Percentiles rank a stretch among this genome's conserved stretches.
Evolutionary conservation across 371 early-diverging fungal species (phyloP).

Genomic region (Dinochytrium kinnereticum): DNA sequence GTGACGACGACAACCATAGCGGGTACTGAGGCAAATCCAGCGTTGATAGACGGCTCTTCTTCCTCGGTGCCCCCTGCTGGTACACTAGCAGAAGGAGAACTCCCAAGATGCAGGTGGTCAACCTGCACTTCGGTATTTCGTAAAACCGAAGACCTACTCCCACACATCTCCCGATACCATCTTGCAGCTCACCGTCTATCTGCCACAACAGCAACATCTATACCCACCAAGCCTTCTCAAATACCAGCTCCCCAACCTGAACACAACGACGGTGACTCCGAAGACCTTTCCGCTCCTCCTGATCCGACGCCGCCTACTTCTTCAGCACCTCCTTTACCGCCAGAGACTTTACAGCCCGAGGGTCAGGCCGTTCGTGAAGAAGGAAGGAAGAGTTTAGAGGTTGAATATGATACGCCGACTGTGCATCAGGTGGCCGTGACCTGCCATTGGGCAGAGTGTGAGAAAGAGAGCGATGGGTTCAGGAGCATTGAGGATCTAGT

Average conservation of each 20-base stretch:
- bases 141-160: constrained; percentile 75
- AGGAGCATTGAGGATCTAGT: constrained; percentile 53
- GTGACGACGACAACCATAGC: no score
- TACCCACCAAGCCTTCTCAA: no score
- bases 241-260: no score
- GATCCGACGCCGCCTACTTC: background rate
- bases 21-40: no score
- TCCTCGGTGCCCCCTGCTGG: no score
- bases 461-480: background rate
- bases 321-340: background rate
- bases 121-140: constrained; percentile 78
- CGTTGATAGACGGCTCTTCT: no score
- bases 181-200: constrained; percentile 63
- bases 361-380: background rate
- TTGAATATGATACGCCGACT: background rate
- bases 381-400: background rate
- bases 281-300: background rate
- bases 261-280: background rate
- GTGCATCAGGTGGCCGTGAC: constrained; percentile 4
- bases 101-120: constrained; percentile 72
- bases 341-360: no score
- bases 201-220: no score
- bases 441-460: constrained; percentile 15
- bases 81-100: background rate
- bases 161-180: constrained; percentile 80